A percentile compares a stretch with the other conserved stretches of the same genome.
Evolutionary conservation across 129 eudicot species (phyloP).

Genomic region (Dittrichia graveolens): DNA sequence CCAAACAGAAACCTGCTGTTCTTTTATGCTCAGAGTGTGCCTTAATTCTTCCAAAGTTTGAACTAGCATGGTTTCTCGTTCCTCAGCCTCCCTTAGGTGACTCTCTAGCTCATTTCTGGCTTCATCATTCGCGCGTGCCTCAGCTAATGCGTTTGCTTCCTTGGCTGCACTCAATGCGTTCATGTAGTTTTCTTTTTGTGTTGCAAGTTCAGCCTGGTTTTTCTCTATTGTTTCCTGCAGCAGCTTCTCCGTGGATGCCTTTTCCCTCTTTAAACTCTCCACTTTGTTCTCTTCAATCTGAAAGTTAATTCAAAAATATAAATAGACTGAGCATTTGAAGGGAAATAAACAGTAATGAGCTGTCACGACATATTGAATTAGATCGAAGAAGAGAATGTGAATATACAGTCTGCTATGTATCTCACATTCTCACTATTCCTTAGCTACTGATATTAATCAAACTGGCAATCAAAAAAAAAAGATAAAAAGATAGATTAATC

Average conservation of each 20-base stretch:
- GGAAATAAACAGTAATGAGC: too few species aligned
- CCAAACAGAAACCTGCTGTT: slow-evolving; percentile 71
- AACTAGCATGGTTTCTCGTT: slow-evolving; percentile 83
- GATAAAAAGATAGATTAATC: too few species aligned
- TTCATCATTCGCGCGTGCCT: slow-evolving; percentile 82
- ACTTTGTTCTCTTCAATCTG: slow-evolving; percentile 88
- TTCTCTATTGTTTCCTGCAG: slow-evolving; percentile 88
- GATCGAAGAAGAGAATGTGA: too few species aligned
- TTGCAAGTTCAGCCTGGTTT: slow-evolving; percentile 71
- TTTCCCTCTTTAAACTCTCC: slow-evolving; percentile 77
- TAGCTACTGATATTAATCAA: too few species aligned
- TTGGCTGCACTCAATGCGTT: slow-evolving; percentile 76
- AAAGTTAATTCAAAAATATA: slow-evolving; percentile 7
- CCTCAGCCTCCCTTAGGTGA: slow-evolving; percentile 64
- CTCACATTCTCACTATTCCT: too few species aligned
- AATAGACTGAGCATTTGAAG: neutral
- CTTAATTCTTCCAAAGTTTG: slow-evolving; percentile 88
- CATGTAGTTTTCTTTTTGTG: slow-evolving; percentile 75
- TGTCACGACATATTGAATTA: too few species aligned
- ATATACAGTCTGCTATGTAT: too few species aligned
- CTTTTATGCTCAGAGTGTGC: slow-evolving; percentile 73
- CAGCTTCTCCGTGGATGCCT: slow-evolving; percentile 77
- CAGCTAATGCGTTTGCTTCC: slow-evolving; percentile 78
- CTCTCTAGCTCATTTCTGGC: slow-evolving; percentile 81
- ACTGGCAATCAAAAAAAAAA: too few species aligned